These are phyloP conservation scores for Globisporangium nagaii DNA, from an alignment of 352 stramenopile genomes.

Conservation along the genomic window DNA sequence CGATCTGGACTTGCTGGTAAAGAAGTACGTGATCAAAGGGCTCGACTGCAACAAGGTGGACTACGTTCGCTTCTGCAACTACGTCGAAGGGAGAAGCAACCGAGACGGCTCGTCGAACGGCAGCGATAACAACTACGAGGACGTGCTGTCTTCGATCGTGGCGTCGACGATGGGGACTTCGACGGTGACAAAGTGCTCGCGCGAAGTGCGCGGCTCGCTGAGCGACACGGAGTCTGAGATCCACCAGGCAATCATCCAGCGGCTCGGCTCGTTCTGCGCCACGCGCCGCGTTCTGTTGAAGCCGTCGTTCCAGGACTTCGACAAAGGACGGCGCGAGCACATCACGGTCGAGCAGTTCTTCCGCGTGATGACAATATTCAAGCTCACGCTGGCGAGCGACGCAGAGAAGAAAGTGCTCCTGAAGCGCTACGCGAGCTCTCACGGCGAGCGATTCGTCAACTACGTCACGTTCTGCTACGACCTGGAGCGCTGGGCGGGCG, in stretches of 20 bases:
- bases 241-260: constrained; percentile 54
- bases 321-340: constrained; percentile 64
- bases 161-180: constrained; percentile 18
- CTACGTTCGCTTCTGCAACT: constrained; percentile 74
- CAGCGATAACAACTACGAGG: constrained; percentile 46
- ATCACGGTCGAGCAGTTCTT: constrained; percentile 83
- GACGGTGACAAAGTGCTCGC: constrained; percentile 41
- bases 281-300: constrained; percentile 72
- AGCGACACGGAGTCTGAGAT: constrained; percentile 33
- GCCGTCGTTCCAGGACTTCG: constrained; percentile 80
- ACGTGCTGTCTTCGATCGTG: constrained; percentile 39
- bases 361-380: constrained; percentile 74
- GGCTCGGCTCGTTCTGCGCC: constrained; percentile 46
- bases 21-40: constrained; percentile 47
- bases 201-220: constrained; percentile 53
- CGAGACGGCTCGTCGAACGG: constrained; percentile 3
- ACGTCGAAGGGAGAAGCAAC: constrained; percentile 42
- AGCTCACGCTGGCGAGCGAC: constrained; percentile 47
- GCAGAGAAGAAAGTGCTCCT: constrained; percentile 51
- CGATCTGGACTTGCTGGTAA: constrained; percentile 50
- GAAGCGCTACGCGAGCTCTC: constrained; percentile 61
- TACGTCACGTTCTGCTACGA: constrained; percentile 84
- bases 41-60: constrained; percentile 58
- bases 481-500: constrained; percentile 42
- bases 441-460: constrained; percentile 76